phyloP scores from a whole-genome alignment of 2,329 filamentous ascomycete genomes.

The Cryphonectria parasitica region DNA sequence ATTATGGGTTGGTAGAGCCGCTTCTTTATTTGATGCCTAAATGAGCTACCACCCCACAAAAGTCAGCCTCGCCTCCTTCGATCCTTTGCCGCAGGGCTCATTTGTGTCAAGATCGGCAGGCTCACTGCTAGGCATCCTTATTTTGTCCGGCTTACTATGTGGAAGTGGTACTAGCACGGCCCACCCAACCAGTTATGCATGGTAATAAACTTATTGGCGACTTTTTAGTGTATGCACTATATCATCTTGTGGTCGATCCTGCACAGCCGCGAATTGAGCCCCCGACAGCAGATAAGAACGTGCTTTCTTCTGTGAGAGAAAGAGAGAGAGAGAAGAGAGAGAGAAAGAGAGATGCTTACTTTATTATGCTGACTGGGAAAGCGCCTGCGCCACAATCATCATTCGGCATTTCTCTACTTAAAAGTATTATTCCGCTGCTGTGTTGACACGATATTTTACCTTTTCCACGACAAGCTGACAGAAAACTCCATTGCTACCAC shows the following conservation, averaged over 20 bases:
- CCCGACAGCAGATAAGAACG: background rate
- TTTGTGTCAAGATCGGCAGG: background rate
- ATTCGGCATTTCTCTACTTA: background rate
- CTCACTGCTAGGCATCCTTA: background rate
- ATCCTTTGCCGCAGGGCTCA: background rate
- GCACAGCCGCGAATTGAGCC: background rate
- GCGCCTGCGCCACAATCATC: background rate
- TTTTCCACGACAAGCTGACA: background rate
- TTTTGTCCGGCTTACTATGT: background rate
- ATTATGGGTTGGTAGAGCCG: background rate
- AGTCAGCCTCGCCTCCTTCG: background rate
- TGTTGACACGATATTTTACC: background rate
- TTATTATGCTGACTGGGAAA: background rate
- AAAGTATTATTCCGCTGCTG: background rate
- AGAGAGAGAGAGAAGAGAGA: too few species aligned
- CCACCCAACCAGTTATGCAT: background rate
- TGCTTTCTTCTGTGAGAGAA: background rate
- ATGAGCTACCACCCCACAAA: background rate
- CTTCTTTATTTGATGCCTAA: too few species aligned
- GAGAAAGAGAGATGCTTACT: background rate
- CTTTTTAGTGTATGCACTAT: background rate
- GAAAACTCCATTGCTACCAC: background rate
- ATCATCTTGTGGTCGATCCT: background rate
- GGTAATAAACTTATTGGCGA: background rate
- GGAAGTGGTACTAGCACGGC: background rate